Percentiles rank a stretch among this genome's conserved stretches.
phyloP scores from a whole-genome alignment of 176 grass and related monocot species.

The Eleusine indica region DNA sequence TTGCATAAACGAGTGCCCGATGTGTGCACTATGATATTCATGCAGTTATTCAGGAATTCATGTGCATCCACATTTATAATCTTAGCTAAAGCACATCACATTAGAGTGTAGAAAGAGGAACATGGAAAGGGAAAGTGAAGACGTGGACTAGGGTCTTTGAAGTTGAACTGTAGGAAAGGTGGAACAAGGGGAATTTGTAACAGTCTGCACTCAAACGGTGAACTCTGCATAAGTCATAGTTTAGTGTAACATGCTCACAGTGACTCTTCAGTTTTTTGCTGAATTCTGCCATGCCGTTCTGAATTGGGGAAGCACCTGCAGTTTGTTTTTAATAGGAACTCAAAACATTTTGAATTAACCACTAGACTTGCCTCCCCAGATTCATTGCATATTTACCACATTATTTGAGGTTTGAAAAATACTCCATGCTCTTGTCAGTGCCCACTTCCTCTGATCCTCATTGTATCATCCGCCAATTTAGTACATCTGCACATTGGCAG shows the following conservation, averaged over 20 bases:
- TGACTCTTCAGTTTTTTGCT: background rate
- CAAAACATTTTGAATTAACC: background rate
- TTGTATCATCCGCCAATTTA: constrained; percentile 7
- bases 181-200: background rate
- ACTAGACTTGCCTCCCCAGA: background rate
- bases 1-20: background rate
- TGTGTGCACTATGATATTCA: background rate
- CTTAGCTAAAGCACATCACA: background rate
- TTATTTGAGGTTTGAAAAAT: background rate
- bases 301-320: constrained; percentile 3
- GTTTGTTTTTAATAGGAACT: background rate
- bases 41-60: background rate
- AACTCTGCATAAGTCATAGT: too few species aligned
- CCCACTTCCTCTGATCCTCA: background rate
- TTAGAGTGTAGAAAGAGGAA: background rate
- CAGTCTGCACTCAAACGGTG: background rate
- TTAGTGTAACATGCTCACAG: too few species aligned
- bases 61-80: background rate
- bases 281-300: background rate
- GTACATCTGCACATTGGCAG: background rate
- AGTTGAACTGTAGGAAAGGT: background rate
- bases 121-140: background rate
- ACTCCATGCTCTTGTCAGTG: background rate
- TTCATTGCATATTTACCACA: background rate
- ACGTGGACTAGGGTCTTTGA: background rate